Evolutionary conservation across 345 rosid species (phyloP), one percentile per base, ranked within the genome.

Genomic region (Sonneratia alba): DNA sequence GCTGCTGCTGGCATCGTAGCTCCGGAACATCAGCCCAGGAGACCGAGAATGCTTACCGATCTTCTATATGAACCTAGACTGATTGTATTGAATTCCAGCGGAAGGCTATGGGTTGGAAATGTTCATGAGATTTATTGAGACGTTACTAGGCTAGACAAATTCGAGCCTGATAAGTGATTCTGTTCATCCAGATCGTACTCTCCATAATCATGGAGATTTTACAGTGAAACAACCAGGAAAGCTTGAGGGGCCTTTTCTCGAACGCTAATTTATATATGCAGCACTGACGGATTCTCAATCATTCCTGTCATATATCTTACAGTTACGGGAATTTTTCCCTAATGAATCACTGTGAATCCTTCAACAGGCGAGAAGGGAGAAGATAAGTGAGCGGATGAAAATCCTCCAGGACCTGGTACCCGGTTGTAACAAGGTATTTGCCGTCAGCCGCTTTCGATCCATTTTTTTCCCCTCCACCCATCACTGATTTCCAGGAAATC

Each of bases 331-430:
- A n/a, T 22, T 57, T 42, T 61, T 32, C 40, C 21, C 78, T 72
- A 74, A 42, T 78, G 74, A 69, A 80, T 75, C 66, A 38, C 32
- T 67, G 64, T 62, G 75, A 56, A 24, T 80, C 73, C 59, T 42
- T 77, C 77, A 48, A 73, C 76, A 93, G 97, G 98, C 92, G 61
- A 87, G 97, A 82, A 89, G 98, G 87, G 97, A 93, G 76, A 93
- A 93, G 77, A 91, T 93, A 67, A 83, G 98, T 22, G 98, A 93
- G 74, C 83, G 97, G 83, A 92, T 92, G 96, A 92, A 85, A 80
- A 88, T 87, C 77, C 93, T 88, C 70, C 97, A 93, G 85, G 98
- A 93, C 77, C 78, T 93, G 77, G 97, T 92, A 14, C 98, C 97
- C 19, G 97, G 97, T 69, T 93, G 97, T 77, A 89, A 89, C 73